These are phyloP conservation scores for Colletotrichum viniferum DNA, from an alignment of 2,329 filamentous ascomycete genomes.

Conservation along the genomic window DNA sequence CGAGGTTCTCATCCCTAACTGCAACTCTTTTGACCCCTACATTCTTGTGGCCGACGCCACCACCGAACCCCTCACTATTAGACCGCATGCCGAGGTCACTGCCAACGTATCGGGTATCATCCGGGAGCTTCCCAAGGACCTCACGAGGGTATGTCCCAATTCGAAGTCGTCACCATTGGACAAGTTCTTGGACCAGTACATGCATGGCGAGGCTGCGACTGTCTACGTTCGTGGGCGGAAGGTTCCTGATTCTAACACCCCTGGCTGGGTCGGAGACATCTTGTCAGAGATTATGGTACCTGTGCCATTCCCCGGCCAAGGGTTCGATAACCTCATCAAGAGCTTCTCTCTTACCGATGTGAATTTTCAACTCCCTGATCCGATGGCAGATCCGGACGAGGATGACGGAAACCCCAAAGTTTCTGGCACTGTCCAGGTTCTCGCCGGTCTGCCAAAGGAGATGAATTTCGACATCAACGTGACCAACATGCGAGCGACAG, in stretches of 20 bases:
- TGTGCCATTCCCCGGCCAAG: conserved; percentile 80
- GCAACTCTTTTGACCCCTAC: conserved; percentile 70
- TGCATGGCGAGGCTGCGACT: conserved; percentile 78
- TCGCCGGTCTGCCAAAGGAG: conserved; percentile 80
- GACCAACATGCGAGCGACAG: conserved; percentile 73
- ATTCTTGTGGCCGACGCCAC: conserved; percentile 80
- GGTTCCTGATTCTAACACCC: conserved; percentile 68
- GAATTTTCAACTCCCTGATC: conserved; percentile 83
- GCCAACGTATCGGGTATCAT: conserved; percentile 76
- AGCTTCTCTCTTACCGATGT: conserved; percentile 88
- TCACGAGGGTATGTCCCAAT: conserved; percentile 77
- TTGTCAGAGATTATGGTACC: conserved; percentile 83
- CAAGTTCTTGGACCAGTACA: conserved; percentile 77
- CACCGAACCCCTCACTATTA: conserved; percentile 70
- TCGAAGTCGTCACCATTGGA: conserved; percentile 85
- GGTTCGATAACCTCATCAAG: conserved; percentile 81
- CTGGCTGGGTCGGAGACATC: conserved; percentile 82
- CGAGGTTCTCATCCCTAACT: conserved; percentile 84
- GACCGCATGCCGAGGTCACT: conserved; percentile 69
- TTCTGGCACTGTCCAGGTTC: conserved; percentile 81
- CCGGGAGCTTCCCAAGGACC: conserved; percentile 71
- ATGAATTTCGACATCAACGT: conserved; percentile 88
- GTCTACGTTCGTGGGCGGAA: conserved; percentile 84
- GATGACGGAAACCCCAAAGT: conserved; percentile 77
- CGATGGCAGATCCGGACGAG: conserved; percentile 75